A percentile compares a stretch with the other conserved stretches of the same genome.
Conservation (phyloP, 2,329 filamentous ascomycete genomes). For the Botrytis porri region DNA sequence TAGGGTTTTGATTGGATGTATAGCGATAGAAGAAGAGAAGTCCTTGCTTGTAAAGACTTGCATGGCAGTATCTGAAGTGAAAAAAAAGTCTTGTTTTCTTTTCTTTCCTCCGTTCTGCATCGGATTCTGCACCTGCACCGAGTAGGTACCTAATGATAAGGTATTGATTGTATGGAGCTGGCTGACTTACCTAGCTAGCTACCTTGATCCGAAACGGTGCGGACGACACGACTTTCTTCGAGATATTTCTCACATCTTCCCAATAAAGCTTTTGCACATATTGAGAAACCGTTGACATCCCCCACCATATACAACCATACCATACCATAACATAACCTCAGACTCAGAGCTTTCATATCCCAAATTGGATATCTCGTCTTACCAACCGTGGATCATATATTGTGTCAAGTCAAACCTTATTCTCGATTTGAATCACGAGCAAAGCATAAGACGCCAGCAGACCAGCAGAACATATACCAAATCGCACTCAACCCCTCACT, state of each 20-base stretch:
- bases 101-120: not conserved
- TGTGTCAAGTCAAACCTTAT: not conserved
- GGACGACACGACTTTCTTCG: not conserved
- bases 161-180: not conserved
- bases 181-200: not conserved
- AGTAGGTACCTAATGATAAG: not conserved
- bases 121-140: slow-evolving; percentile 7
- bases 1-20: not conserved
- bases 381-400: not conserved
- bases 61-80: not conserved
- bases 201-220: not conserved
- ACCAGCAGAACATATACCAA: not conserved
- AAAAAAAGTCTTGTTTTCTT: slow-evolving; percentile 9
- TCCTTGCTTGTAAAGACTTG: not conserved
- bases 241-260: not conserved
- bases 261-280: not conserved
- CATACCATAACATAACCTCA: not conserved
- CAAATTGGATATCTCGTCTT: not conserved
- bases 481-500: not conserved
- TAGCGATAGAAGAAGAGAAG: not conserved
- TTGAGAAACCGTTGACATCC: slow-evolving; percentile 1
- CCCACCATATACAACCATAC: not conserved
- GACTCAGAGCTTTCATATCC: not conserved
- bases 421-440: not conserved
- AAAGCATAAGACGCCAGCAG: not conserved